These are phyloP conservation scores for Phoma herbarum DNA, from an alignment of 2,329 filamentous ascomycete genomes.

Conservation along the genomic window DNA sequence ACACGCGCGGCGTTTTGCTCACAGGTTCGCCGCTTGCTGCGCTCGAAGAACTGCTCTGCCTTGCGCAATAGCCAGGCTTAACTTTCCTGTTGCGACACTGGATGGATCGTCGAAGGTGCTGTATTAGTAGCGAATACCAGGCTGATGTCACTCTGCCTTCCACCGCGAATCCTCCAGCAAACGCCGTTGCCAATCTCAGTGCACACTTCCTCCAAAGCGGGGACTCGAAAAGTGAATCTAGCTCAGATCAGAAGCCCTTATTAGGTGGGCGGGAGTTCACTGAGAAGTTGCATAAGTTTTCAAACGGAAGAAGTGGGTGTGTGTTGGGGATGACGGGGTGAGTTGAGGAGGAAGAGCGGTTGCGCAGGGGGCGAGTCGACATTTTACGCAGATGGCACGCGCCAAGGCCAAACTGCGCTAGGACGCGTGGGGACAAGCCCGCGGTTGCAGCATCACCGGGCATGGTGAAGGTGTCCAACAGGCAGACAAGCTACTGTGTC, in stretches of 20 bases:
- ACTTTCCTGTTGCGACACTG: conserved; percentile 34
- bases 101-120: conserved; percentile 38
- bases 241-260: conserved; percentile 51
- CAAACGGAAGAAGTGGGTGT: conserved; percentile 42
- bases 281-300: conserved; percentile 47
- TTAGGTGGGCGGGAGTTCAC: conserved; percentile 50
- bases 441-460: conserved; percentile 18
- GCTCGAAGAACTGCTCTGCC: conserved; percentile 33
- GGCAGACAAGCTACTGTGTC: conserved; percentile 33
- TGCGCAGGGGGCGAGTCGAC: conserved; percentile 34
- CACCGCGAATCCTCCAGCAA: conserved; percentile 38
- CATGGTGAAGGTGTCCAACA: conserved; percentile 20
- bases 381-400: conserved; percentile 31
- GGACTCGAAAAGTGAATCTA: conserved; percentile 45
- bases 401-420: conserved; percentile 37
- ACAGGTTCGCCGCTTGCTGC: conserved; percentile 26
- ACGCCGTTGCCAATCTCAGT: conserved; percentile 44
- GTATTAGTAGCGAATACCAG: conserved; percentile 47
- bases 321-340: conserved; percentile 30
- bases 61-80: conserved; percentile 35
- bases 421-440: conserved; percentile 26
- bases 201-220: conserved; percentile 45
- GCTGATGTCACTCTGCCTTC: conserved; percentile 45
- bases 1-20: conserved; percentile 31
- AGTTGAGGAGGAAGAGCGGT: conserved; percentile 38